phyloP scores from a whole-genome alignment of 1,284 basidiomycete species.

The Amylostereum areolatum region DNA sequence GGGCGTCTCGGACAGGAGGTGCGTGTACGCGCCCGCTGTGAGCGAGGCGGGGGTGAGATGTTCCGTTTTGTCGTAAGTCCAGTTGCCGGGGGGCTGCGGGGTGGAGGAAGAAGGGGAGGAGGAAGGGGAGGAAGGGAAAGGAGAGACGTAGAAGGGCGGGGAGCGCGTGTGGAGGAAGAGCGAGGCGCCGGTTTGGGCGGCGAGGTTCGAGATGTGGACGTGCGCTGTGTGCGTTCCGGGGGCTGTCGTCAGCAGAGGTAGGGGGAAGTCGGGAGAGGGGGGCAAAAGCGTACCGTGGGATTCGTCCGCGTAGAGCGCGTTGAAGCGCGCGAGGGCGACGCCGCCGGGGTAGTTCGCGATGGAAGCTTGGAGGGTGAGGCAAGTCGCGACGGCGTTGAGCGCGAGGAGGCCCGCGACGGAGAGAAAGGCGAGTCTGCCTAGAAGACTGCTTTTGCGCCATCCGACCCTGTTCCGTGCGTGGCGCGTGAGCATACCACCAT shows the following conservation, averaged over 20 bases:
- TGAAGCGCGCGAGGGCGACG: slow-evolving; percentile 60
- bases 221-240: no score
- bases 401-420: slow-evolving; percentile 40
- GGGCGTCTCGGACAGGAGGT: slow-evolving; percentile 48
- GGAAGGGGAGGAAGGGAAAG: slow-evolving; percentile 21
- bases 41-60: slow-evolving; percentile 39
- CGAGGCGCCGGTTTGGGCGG: slow-evolving; percentile 87
- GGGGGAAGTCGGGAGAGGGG: no score
- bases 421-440: slow-evolving; percentile 40
- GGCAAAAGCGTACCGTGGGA: no score
- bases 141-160: slow-evolving; percentile 36
- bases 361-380: slow-evolving; percentile 54
- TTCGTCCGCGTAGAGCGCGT: slow-evolving; percentile 45
- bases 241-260: no score
- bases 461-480: slow-evolving; percentile 29
- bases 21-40: slow-evolving; percentile 42
- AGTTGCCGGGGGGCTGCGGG: slow-evolving; percentile 23
- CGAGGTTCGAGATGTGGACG: slow-evolving; percentile 77
- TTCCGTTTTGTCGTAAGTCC: slow-evolving; percentile 81
- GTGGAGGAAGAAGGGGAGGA: slow-evolving; percentile 14
- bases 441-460: slow-evolving; percentile 35
- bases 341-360: slow-evolving; percentile 90
- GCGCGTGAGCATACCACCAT: neutral
- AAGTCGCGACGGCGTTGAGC: slow-evolving; percentile 47
- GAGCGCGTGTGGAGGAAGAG: slow-evolving; percentile 77